Conservation (phyloP, 768 basidiomycete genomes). For the Boletus sensibilis region DNA sequence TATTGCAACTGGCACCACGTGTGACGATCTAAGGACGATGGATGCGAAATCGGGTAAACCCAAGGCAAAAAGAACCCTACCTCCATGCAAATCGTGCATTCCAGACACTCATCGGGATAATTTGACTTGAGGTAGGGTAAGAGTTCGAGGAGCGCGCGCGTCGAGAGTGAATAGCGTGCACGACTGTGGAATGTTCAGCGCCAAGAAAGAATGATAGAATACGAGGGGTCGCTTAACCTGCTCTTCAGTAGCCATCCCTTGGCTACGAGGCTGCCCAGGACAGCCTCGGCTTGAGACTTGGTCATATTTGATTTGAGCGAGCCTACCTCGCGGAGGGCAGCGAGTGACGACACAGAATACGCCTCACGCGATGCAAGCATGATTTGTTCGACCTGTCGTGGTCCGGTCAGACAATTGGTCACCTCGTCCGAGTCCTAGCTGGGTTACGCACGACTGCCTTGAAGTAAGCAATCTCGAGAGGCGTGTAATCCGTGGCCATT, state of each 20-base stretch:
- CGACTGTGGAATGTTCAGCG: constrained; percentile 37
- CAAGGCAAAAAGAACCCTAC: constrained; percentile 35
- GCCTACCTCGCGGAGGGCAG: constrained; percentile 69
- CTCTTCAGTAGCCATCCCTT: constrained; percentile 76
- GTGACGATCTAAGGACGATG: constrained; percentile 56
- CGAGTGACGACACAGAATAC: constrained; percentile 75
- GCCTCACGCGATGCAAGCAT: constrained; percentile 74
- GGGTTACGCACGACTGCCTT: constrained; percentile 64
- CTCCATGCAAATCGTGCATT: constrained; percentile 75
- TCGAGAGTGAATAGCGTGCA: constrained; percentile 73
- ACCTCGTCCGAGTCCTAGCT: too few relatives aligned
- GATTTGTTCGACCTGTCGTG: constrained; percentile 75
- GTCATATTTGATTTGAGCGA: constrained; percentile 62
- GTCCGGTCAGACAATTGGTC: background rate
- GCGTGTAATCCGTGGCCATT: constrained; percentile 78
- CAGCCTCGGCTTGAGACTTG: constrained; percentile 69
- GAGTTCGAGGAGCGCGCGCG: constrained; percentile 74
- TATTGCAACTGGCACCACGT: constrained; percentile 61
- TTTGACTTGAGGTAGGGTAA: constrained; percentile 67
- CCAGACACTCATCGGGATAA: constrained; percentile 66
- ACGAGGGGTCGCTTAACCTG: constrained; percentile 49
- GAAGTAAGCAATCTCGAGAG: constrained; percentile 81
- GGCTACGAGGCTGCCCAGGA: constrained; percentile 80
- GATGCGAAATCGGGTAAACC: background rate
- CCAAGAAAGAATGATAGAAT: background rate